Evolutionary conservation across 2,329 filamentous ascomycete species (phyloP).

Genomic region (Alternaria dauci): DNA sequence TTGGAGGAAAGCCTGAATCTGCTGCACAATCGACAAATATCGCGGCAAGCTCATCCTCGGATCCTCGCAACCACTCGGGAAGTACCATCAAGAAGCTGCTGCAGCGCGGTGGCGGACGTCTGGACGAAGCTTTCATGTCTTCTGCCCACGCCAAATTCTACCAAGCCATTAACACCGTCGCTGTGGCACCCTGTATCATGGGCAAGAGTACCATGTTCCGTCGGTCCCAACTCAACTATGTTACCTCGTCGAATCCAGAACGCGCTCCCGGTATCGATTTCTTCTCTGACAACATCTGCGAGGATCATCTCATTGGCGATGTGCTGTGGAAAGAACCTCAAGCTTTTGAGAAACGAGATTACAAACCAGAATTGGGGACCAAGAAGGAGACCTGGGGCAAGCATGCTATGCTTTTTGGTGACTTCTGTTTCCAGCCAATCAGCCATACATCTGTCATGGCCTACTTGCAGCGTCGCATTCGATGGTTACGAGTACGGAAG

Average conservation of each 20-base stretch:
- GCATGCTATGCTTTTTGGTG: constrained; percentile 83
- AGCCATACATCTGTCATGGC: constrained; percentile 77
- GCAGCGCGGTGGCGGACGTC: constrained; percentile 73
- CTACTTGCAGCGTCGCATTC: constrained; percentile 81
- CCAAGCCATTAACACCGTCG: constrained; percentile 91
- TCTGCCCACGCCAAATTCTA: constrained; percentile 98
- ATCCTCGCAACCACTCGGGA: constrained; percentile 35
- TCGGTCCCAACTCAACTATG: constrained; percentile 82
- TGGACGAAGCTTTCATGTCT: constrained; percentile 95
- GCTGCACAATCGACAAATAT: constrained; percentile 32
- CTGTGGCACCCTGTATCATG: constrained; percentile 89
- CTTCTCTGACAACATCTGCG: constrained; percentile 96
- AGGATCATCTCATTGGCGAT: constrained; percentile 95
- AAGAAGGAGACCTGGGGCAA: constrained; percentile 66
- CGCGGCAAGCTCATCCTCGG: constrained; percentile 38
- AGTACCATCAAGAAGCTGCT: constrained; percentile 34
- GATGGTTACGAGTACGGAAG: constrained; percentile 93
- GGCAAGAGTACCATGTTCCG: constrained; percentile 99
- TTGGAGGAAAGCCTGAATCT: constrained; percentile 35
- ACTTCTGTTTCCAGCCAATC: constrained; percentile 90
- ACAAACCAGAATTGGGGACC: constrained; percentile 33
- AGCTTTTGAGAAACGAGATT: constrained; percentile 38
- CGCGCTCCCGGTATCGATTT: constrained; percentile 79
- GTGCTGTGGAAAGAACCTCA: constrained; percentile 76
- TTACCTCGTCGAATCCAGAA: constrained; percentile 64